A percentile compares a stretch with the other conserved stretches of the same genome.
Evolutionary conservation across 73 alveolate genomes (phyloP).

Genomic region (Paramecium sonneborni): DNA sequence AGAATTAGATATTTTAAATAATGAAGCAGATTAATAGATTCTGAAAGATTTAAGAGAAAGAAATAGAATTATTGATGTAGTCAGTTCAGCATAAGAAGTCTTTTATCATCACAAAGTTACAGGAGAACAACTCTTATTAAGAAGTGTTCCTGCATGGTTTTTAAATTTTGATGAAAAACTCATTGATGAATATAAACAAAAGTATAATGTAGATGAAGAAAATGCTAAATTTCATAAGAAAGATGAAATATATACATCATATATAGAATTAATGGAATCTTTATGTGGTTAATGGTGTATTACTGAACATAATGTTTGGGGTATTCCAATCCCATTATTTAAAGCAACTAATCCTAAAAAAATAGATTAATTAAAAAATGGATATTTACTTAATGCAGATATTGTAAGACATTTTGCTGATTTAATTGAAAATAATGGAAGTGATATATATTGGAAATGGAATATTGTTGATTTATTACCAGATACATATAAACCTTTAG

Average conservation of each 20-base stretch:
- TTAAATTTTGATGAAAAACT: not conserved
- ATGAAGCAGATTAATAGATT: not conserved
- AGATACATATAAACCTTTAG: not conserved
- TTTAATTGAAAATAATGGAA: not conserved
- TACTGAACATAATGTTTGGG: conserved; percentile 75
- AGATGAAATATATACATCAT: not conserved
- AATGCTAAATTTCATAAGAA: not conserved
- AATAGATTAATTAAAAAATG: not conserved
- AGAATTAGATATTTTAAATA: not conserved
- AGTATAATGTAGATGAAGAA: not conserved
- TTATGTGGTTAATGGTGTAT: conserved; percentile 73
- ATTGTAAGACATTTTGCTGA: conserved; percentile 1
- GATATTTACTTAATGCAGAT: not conserved
- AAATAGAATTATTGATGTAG: not conserved
- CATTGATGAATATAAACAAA: not conserved
- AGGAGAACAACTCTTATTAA: not conserved
- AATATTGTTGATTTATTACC: conserved; percentile 23
- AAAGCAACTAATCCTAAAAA: not conserved
- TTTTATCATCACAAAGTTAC: conserved; percentile 23
- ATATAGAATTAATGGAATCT: conserved; percentile 10
- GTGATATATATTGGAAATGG: not conserved
- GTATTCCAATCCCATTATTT: conserved; percentile 79
- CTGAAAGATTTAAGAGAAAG: not conserved
- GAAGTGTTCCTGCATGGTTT: conserved; percentile 28
- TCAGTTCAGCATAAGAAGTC: not conserved